Evolutionary conservation across 352 stramenopile genomes (phyloP).

Genomic region (Phytophthora pluvialis): DNA sequence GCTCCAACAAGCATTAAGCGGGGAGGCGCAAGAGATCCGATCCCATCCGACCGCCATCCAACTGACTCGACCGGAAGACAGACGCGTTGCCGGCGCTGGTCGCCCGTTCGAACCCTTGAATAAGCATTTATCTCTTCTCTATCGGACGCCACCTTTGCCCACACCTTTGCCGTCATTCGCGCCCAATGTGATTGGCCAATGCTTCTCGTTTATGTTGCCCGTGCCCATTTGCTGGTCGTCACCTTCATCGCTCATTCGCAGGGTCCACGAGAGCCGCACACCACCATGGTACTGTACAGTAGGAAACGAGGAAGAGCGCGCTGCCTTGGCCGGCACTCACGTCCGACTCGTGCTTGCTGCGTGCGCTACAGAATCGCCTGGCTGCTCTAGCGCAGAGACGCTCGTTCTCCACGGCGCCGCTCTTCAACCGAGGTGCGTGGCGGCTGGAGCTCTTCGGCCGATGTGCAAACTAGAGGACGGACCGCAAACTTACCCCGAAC

Average conservation of each 20-base stretch:
- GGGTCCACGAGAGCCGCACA: conserved; percentile 19
- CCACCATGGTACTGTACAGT: conserved; percentile 18
- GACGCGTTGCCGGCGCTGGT: not conserved
- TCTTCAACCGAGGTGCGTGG: conserved; percentile 66
- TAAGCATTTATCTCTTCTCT: conserved; percentile 30
- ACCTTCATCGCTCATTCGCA: not conserved
- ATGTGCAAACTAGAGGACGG: too few species aligned
- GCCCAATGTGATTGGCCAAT: conserved; percentile 20
- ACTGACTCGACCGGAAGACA: too few species aligned
- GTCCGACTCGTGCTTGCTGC: conserved; percentile 9
- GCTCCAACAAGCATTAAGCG: conserved; percentile 66
- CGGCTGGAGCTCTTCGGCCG: conserved; percentile 2
- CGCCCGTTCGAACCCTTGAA: conserved; percentile 27
- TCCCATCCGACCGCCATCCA: too few species aligned
- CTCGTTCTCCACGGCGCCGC: conserved; percentile 54
- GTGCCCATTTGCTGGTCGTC: conserved; percentile 11
- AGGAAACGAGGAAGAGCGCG: not conserved
- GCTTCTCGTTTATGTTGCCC: conserved; percentile 13
- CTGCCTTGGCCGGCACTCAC: not conserved
- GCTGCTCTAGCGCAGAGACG: conserved; percentile 29
- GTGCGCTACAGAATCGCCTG: conserved; percentile 37
- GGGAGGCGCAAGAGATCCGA: too few species aligned
- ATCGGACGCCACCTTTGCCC: not conserved
- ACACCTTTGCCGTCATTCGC: too few species aligned
- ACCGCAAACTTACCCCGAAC: too few species aligned